Base-by-base conservation (phyloP, 495 filamentous ascomycete species). In the Recurvomyces mirabilis region DNA sequence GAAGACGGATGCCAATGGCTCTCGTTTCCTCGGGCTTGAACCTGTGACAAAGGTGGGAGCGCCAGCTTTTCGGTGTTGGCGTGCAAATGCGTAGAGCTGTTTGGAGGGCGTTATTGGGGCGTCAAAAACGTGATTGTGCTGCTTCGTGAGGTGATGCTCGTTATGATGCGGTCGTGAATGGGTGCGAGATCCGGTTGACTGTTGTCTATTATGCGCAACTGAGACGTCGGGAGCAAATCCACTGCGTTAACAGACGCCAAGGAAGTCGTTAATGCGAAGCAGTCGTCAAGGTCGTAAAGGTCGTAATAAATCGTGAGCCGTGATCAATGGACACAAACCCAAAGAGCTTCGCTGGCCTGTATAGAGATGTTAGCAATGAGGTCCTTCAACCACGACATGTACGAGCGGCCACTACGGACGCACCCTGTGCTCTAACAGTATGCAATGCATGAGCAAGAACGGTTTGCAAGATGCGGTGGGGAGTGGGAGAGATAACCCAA, bases 51-150 rank as follows among this genome's bases (percentile, higher is more conserved):
- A 72, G 85, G 82, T 65, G 88, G 85, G 68, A 91, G 81, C 87
- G 93, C 88, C 88, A 95, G 88, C 74, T 93, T 95, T 83, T 75
- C 87, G 87, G 80, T 86, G n/a, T 20, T 21, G n/a, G 26, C n/a
- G 26, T 29, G n/a, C 26, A 29, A n/a, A 29, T n/a, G n/a, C 26
- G n/a, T 7, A n/a, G n/a, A 7, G 26, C 26, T 29, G 26, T 7
- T n/a, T 7, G n/a, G 26, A n/a, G 7, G 7, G 26, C 7, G 26
- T 29, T 29, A n/a, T n/a, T 7, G n/a, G 26, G n/a, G 26, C 26
- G 26, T 7, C 7, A n/a, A 7, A 29, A 7, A n/a, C n/a, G n/a
- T 29, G 26, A 29, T 29, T 29, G n/a, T n/a, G n/a, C n/a, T n/a
- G 26, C 26, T 29, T 29, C 26, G 26, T 29, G 7, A 29, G 7